A percentile compares a stretch with the other conserved stretches of the same genome.
Evolutionary conservation across 768 basidiomycete genomes (phyloP).

Genomic region (Hortiboletus flavorubellus): DNA sequence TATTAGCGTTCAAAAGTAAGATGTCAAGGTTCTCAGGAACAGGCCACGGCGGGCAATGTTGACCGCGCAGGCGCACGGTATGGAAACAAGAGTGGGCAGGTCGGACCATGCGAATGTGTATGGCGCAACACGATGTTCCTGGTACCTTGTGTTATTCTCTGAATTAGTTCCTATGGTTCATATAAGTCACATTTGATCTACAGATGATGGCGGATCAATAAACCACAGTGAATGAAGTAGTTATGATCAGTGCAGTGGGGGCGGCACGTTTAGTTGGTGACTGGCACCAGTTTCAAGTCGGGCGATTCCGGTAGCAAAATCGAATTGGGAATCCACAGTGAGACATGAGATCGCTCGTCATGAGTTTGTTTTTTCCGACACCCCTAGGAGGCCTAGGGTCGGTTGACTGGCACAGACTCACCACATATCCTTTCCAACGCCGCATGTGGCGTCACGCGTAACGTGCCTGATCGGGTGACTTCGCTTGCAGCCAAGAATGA

Average conservation of each 20-base stretch:
- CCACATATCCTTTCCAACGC: neutral
- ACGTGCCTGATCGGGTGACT: neutral
- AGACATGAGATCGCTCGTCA: neutral
- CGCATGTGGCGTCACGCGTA: neutral
- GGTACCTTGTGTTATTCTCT: neutral
- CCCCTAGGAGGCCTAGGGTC: neutral
- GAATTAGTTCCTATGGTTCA: too few relatives aligned
- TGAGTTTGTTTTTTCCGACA: neutral
- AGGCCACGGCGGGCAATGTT: neutral
- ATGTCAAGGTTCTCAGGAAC: neutral
- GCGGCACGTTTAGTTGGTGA: neutral
- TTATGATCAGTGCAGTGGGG: neutral
- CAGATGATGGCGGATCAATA: neutral
- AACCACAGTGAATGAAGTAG: neutral
- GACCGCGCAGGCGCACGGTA: neutral
- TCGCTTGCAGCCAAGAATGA: neutral
- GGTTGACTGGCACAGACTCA: neutral
- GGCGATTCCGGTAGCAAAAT: neutral
- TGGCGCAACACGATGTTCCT: neutral
- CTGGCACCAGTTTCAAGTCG: neutral
- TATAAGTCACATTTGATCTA: too few relatives aligned
- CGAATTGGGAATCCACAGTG: neutral
- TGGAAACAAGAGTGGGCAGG: neutral
- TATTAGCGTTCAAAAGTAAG: neutral
- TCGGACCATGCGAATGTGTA: neutral